A percentile compares a stretch with the other conserved stretches of the same genome.
phyloP scores from a whole-genome alignment of 345 rosid genomes.

The Ricinus communis region DNA sequence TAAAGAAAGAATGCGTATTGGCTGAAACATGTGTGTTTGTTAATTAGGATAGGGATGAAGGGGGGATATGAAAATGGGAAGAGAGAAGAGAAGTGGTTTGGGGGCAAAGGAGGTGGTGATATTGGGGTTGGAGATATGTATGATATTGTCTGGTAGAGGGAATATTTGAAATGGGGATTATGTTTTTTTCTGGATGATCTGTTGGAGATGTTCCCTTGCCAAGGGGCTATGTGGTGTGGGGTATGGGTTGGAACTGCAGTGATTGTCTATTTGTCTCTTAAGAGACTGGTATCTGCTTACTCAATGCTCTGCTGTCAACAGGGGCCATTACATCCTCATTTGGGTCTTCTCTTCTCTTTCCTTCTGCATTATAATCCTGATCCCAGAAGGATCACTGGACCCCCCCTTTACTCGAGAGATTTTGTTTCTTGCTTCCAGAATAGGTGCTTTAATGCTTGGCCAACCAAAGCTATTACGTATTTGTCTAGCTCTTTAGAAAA shows the following conservation, averaged over 20 bases:
- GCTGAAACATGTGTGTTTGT: too few relatives aligned
- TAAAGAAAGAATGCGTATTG: too few relatives aligned
- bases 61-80: too few relatives aligned
- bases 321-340: too few relatives aligned
- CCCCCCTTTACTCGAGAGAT: neutral
- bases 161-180: conserved; percentile 33
- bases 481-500: too few relatives aligned
- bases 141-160: conserved; percentile 34
- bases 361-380: neutral
- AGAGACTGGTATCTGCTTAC: neutral
- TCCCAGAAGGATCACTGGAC: neutral
- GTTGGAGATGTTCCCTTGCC: conserved; percentile 30
- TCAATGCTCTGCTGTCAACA: conserved; percentile 27
- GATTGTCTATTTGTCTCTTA: conserved; percentile 22
- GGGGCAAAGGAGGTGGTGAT: neutral
- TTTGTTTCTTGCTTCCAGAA: too few relatives aligned
- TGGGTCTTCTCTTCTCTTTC: too few relatives aligned
- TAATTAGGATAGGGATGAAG: too few relatives aligned
- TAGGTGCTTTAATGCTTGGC: too few relatives aligned
- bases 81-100: too few relatives aligned
- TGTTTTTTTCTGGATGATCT: conserved; percentile 2
- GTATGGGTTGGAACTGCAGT: conserved; percentile 12
- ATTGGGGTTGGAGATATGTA: conserved; percentile 13
- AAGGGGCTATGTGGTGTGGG: conserved; percentile 18
- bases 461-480: too few relatives aligned